Percentiles rank a stretch among this genome's conserved stretches.
Conservation (phyloP, 2,329 filamentous ascomycete genomes). For the Fusarium nanum region DNA sequence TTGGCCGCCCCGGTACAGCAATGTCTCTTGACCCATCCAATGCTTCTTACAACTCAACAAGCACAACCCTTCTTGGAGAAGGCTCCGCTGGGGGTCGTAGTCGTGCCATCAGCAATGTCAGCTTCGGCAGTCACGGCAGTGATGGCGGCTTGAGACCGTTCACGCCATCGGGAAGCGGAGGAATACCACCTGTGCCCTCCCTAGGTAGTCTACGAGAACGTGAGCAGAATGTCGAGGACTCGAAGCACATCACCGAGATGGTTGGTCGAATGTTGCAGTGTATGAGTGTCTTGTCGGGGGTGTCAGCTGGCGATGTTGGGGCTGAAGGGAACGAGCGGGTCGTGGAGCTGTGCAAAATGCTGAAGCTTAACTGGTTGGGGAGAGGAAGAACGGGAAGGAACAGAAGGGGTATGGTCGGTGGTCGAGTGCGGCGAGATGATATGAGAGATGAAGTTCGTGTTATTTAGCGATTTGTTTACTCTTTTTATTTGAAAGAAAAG, state of each 20-base stretch:
- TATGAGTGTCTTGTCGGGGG: slow-evolving; percentile 84
- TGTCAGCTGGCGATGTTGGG: slow-evolving; percentile 61
- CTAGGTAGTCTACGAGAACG: slow-evolving; percentile 63
- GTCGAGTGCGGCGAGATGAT: slow-evolving; percentile 62
- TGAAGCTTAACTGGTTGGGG: slow-evolving; percentile 98
- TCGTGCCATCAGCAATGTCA: slow-evolving; percentile 88
- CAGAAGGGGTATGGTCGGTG: slow-evolving; percentile 87
- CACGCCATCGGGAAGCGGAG: slow-evolving; percentile 55
- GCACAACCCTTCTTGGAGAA: slow-evolving; percentile 81
- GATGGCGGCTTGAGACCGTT: slow-evolving; percentile 62
- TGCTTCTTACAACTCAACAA: slow-evolving; percentile 83
- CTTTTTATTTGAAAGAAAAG: not conserved
- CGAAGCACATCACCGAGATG: slow-evolving; percentile 88
- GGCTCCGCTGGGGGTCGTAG: slow-evolving; percentile 71
- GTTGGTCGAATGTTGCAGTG: slow-evolving; percentile 97
- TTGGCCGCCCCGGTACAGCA: slow-evolving; percentile 75
- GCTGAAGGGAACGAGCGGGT: slow-evolving; percentile 83
- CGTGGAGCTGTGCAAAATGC: slow-evolving; percentile 82
- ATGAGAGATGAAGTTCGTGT: slow-evolving; percentile 57
- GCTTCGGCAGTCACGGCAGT: slow-evolving; percentile 67
- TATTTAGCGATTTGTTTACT: slow-evolving; percentile 27
- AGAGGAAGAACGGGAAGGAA: slow-evolving; percentile 90
- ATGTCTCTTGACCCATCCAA: slow-evolving; percentile 78
- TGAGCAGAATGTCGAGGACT: slow-evolving; percentile 73
- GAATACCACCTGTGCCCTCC: slow-evolving; percentile 40